Percentiles rank a stretch among this genome's conserved stretches.
Conservation (phyloP, 2,329 filamentous ascomycete species). For the Pseudopyrenochaeta lycopersici region DNA sequence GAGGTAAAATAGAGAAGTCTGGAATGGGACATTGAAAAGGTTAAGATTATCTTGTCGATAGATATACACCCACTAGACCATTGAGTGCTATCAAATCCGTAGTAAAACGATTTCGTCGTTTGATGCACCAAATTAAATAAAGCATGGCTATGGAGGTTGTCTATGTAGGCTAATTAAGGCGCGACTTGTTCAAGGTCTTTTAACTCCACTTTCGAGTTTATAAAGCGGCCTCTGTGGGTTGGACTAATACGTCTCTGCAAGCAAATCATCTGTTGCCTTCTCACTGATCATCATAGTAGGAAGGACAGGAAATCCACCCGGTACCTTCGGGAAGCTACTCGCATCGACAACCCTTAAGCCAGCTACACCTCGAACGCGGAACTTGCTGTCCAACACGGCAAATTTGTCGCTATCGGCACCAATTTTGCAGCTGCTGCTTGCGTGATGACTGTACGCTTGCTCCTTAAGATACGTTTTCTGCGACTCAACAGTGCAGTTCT, state of each 20-base stretch:
- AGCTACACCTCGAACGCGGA: slow-evolving; percentile 17
- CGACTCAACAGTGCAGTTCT: slow-evolving; percentile 52
- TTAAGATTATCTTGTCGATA: no score
- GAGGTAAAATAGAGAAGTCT: neutral
- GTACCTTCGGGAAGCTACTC: slow-evolving; percentile 39
- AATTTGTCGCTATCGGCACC: slow-evolving; percentile 19
- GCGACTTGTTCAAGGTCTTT: neutral
- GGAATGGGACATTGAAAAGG: no score
- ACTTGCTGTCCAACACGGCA: slow-evolving; percentile 26
- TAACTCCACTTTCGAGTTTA: neutral
- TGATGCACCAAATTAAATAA: no score
- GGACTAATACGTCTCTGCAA: slow-evolving; percentile 3
- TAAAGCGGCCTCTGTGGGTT: neutral
- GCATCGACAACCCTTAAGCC: slow-evolving; percentile 31
- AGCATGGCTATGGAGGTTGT: no score
- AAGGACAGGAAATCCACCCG: slow-evolving; percentile 61
- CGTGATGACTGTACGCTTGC: slow-evolving; percentile 28
- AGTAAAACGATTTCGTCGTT: no score
- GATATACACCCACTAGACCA: no score
- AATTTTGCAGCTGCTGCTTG: slow-evolving; percentile 22
- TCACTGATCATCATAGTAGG: slow-evolving; percentile 63
- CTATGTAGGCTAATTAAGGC: neutral
- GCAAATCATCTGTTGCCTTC: slow-evolving; percentile 62
- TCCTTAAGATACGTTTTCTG: slow-evolving; percentile 40
- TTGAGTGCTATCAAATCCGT: no score